phyloP scores from a whole-genome alignment of 352 stramenopile species.

The Pythium insidiosum region DNA sequence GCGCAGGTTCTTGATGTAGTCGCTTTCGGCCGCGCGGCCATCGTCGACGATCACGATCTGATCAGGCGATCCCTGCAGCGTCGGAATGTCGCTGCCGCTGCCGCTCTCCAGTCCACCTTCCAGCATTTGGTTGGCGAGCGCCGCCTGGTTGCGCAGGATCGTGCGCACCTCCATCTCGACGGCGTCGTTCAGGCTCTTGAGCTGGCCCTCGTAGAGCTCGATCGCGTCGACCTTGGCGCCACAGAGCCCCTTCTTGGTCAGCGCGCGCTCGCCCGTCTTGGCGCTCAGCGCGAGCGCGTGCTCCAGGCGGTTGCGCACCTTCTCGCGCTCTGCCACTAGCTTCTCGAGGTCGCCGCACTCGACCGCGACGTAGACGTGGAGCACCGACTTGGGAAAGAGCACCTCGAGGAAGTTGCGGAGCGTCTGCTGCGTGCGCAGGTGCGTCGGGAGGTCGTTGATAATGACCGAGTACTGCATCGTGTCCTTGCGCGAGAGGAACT shows the following conservation, averaged over 20 bases:
- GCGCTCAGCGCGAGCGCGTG: slow-evolving; percentile 50
- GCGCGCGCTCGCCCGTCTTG: slow-evolving; percentile 48
- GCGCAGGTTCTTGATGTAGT: slow-evolving; percentile 39
- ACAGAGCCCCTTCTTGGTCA: slow-evolving; percentile 28
- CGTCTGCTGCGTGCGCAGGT: slow-evolving; percentile 67
- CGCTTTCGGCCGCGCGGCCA: slow-evolving; percentile 25
- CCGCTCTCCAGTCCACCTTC: slow-evolving; percentile 25
- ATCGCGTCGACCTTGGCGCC: slow-evolving; percentile 60
- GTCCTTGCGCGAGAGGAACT: slow-evolving; percentile 57
- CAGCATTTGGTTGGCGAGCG: slow-evolving; percentile 45
- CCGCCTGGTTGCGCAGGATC: slow-evolving; percentile 60
- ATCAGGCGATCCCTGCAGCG: slow-evolving; percentile 16
- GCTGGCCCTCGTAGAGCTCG: slow-evolving; percentile 53
- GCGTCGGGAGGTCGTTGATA: slow-evolving; percentile 61
- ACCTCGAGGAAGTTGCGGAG: slow-evolving; percentile 70
- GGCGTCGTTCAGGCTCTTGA: slow-evolving; percentile 61
- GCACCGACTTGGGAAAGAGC: slow-evolving; percentile 60
- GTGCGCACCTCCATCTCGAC: slow-evolving; percentile 72
- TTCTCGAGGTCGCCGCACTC: slow-evolving; percentile 73
- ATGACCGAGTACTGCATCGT: slow-evolving; percentile 76
- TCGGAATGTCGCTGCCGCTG: slow-evolving; percentile 13
- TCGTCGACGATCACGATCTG: slow-evolving; percentile 8
- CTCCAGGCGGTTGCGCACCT: slow-evolving; percentile 65
- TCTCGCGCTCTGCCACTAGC: slow-evolving; percentile 54
- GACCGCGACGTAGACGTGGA: slow-evolving; percentile 65